A percentile compares a stretch with the other conserved stretches of the same genome.
Conservation (phyloP, 805 yeast genomes). For the Starmera caribaea region DNA sequence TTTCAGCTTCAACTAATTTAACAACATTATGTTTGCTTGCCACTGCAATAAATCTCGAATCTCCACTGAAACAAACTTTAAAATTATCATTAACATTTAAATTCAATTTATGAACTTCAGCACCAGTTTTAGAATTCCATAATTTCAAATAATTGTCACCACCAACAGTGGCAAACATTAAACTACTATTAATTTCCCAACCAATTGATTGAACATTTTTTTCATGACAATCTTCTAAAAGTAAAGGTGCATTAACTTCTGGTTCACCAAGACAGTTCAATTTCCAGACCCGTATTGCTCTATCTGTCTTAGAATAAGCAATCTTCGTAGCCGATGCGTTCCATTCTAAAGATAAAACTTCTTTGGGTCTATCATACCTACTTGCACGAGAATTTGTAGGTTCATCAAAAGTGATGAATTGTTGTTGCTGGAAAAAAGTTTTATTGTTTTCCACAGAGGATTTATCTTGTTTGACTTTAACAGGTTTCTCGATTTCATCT, state of each 20-base stretch:
- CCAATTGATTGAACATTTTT: constrained; percentile 29
- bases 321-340: constrained; percentile 20
- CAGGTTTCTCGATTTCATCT: no score
- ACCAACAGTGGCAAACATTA: constrained; percentile 38
- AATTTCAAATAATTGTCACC: constrained; percentile 34
- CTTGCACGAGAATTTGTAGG: background rate
- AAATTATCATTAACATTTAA: constrained; percentile 13
- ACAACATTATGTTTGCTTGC: constrained; percentile 31
- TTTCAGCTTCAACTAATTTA: constrained; percentile 23
- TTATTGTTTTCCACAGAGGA: background rate
- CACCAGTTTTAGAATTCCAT: constrained; percentile 34
- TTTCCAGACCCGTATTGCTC: constrained; percentile 23
- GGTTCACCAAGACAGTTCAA: constrained; percentile 17
- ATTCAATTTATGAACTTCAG: constrained; percentile 21
- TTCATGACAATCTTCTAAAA: constrained; percentile 32
- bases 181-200: constrained; percentile 41
- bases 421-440: constrained; percentile 1
- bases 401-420: constrained; percentile 1
- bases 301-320: constrained; percentile 19
- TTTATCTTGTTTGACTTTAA: no score
- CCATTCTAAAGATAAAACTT: constrained; percentile 16
- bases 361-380: constrained; percentile 1
- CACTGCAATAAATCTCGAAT: constrained; percentile 36
- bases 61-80: constrained; percentile 19
- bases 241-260: constrained; percentile 17